phyloP scores from a whole-genome alignment of 2,329 filamentous ascomycete genomes.

The Atkinsonella hypoxylon region DNA sequence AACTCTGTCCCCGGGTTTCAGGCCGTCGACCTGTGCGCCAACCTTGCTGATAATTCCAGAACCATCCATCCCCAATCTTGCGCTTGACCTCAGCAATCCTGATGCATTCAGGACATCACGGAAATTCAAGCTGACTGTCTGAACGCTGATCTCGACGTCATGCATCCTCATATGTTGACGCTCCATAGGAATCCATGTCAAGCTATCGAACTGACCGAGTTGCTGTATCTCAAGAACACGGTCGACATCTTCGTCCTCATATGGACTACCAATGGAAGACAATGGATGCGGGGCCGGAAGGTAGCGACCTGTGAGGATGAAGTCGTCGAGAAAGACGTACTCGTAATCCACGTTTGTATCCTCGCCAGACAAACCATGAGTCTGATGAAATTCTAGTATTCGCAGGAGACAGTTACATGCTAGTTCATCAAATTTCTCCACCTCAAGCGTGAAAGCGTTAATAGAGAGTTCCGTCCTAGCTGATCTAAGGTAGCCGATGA shows the following conservation, averaged over 20 bases:
- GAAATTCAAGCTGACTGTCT: not conserved
- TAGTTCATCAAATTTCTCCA: not conserved
- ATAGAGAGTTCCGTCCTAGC: not conserved
- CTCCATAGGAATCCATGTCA: not conserved
- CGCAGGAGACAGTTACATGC: not conserved
- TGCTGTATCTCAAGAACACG: no score
- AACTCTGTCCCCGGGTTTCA: not conserved
- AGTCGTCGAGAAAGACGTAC: not conserved
- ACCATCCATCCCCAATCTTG: not conserved
- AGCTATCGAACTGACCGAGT: not conserved
- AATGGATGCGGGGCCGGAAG: not conserved
- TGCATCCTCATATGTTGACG: not conserved
- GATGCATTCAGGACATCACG: not conserved
- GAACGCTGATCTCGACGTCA: not conserved
- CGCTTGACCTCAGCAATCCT: not conserved
- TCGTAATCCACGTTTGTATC: not conserved
- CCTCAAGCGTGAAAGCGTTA: not conserved
- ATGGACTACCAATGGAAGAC: not conserved
- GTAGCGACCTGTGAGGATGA: not conserved
- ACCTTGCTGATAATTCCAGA: not conserved
- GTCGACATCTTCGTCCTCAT: no score
- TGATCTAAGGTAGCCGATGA: not conserved
- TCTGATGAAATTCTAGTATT: not conserved
- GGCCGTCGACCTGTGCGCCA: not conserved
- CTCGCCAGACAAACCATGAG: not conserved